Base-by-base conservation (phyloP, 148 eudicot genomes). In the Persicaria tinctoria region DNA sequence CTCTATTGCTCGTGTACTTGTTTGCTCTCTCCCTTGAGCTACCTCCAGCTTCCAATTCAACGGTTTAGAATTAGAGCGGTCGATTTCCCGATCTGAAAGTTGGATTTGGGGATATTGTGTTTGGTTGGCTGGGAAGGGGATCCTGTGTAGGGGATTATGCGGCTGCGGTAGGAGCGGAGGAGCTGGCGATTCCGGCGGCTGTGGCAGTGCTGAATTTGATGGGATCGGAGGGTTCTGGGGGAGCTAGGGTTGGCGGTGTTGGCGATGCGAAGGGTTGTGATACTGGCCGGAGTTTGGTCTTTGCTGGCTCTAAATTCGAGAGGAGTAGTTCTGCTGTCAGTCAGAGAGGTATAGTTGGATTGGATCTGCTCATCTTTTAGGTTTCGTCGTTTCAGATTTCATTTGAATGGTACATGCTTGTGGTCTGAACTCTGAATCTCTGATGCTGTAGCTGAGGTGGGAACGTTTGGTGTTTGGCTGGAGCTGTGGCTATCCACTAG, bases 201-300 rank as follows among this genome's bases (percentile, higher is more conserved):
- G 79, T 85, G 53, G 14, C 76, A 75, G 71, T 73, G 84, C 68
- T 79, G 73, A 82, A 81, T 77, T 77, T 89, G 83, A 85, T 90
- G 89, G 89, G 88, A 80, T 86, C 93, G 59, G 85, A 87, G 70
- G 84, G 84, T 73, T 69, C 80, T 38, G 75, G 83, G 2, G 80
- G 81, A 45, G 83, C 72, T 79, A 84, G 86, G 69, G 88, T 69
- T 79, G 69, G 72, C 23, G 78, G 73, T 72, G 76, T 76, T 60
- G 89, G 81, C 41, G 90, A 82, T 20, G 86, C 75, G 4, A 84
- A 83, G 49, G 72, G 73, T 53, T 71, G 81, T 8, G 81, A 83
- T 48, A 73, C 82, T 5, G 86, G 79, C 50, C 70, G 66, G 14
- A 57, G 81, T 74, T 79, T 87, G 11, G 68, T 69, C 27, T 76